Evolutionary conservation across 257 asterid genomes (phyloP).

Genomic region (Galeopsis tetrahit): DNA sequence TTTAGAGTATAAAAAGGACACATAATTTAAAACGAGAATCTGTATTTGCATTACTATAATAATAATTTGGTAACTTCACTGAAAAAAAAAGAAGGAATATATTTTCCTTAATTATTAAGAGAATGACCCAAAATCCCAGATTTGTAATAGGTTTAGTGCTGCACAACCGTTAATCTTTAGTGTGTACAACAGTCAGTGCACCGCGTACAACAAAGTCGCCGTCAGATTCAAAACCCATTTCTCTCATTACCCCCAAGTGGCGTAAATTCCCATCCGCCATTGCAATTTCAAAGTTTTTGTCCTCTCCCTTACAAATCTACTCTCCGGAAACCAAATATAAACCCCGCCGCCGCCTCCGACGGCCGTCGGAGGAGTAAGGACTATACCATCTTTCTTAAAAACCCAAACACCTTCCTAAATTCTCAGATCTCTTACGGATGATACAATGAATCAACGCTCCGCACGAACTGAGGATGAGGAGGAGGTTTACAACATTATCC

Average conservation of each 20-base stretch:
- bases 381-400: neutral
- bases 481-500: constrained; percentile 71
- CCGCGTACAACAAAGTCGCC: constrained; percentile 29
- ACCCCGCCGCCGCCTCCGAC: constrained; percentile 15
- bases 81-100: neutral
- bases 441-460: constrained; percentile 58
- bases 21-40: too few species aligned
- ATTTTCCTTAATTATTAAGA: neutral
- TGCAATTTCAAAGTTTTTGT: constrained; percentile 36
- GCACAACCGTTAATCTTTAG: neutral
- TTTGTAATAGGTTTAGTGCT: constrained; percentile 14
- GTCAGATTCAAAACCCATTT: constrained; percentile 27
- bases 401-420: constrained; percentile 28
- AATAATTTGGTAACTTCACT: too few species aligned
- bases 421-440: constrained; percentile 53
- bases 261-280: constrained; percentile 48
- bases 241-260: neutral
- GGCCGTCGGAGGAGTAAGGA: neutral
- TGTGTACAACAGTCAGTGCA: constrained; percentile 27
- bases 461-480: constrained; percentile 38
- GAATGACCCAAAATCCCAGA: neutral
- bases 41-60: too few species aligned
- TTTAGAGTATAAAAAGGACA: too few species aligned
- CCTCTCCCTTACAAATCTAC: neutral
- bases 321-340: neutral